These are phyloP conservation scores for Paecilomyces variotii DNA, from an alignment of 2,329 filamentous ascomycete species.

Conservation along the genomic window DNA sequence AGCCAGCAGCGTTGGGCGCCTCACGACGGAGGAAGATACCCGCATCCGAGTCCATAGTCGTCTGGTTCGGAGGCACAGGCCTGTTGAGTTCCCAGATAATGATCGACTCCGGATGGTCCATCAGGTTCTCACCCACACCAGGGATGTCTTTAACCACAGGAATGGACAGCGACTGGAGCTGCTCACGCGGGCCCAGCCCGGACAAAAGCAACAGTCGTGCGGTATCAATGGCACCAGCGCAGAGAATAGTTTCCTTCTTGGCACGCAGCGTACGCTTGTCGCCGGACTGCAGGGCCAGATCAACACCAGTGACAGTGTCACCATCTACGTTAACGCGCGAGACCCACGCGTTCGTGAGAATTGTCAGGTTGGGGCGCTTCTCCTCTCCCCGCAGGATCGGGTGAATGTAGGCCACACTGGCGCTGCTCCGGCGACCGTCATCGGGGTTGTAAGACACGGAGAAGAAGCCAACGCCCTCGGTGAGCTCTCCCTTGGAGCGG, in stretches of 20 bases:
- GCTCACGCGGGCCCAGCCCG: constrained; percentile 44
- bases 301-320: constrained; percentile 64
- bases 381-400: constrained; percentile 79
- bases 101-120: constrained; percentile 59
- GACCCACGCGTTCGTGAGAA: constrained; percentile 84
- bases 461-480: constrained; percentile 79
- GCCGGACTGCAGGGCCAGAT: constrained; percentile 57
- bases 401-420: constrained; percentile 87
- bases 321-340: constrained; percentile 66
- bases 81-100: constrained; percentile 73
- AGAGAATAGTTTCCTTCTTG: constrained; percentile 69
- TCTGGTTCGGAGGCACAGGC: constrained; percentile 69
- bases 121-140: constrained; percentile 56
- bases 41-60: constrained; percentile 85
- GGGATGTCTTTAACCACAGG: constrained; percentile 53
- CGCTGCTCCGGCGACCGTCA: constrained; percentile 73
- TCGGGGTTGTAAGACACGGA: constrained; percentile 87
- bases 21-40: constrained; percentile 82
- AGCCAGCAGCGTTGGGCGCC: constrained; percentile 56
- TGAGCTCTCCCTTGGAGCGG: constrained; percentile 60
- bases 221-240: constrained; percentile 73
- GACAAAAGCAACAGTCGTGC: constrained; percentile 57
- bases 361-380: constrained; percentile 71
- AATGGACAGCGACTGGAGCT: constrained; percentile 45
- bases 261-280: constrained; percentile 49